Conservation (phyloP, 176 grass and related monocot species). For the Bolboschoenus planiculmis region DNA sequence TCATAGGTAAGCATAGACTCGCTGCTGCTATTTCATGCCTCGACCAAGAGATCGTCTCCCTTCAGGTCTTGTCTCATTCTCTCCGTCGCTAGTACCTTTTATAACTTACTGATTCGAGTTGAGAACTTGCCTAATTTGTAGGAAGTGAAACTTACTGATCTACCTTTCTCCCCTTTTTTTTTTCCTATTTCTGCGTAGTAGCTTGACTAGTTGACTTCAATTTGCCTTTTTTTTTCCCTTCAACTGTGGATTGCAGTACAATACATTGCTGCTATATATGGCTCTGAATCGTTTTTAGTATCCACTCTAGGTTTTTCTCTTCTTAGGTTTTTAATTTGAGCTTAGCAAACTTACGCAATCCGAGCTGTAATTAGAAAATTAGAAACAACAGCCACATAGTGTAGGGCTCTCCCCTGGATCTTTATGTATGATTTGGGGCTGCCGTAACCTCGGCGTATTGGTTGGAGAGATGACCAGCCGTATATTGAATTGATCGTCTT, state of each 20-base stretch:
- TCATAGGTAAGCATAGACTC: slow-evolving; percentile 77
- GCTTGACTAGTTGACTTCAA: not conserved
- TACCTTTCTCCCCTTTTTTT: not conserved
- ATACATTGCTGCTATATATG: no score
- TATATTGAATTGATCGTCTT: not conserved
- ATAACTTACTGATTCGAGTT: not conserved
- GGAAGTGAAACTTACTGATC: not conserved
- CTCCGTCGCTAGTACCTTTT: not conserved
- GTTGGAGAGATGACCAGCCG: not conserved
- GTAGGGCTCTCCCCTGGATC: not conserved
- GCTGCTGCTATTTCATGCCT: slow-evolving; percentile 69
- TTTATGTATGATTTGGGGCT: not conserved
- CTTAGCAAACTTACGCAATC: not conserved
- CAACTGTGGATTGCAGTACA: not conserved
- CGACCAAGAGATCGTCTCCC: slow-evolving; percentile 75
- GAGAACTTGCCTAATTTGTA: not conserved
- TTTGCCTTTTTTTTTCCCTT: no score
- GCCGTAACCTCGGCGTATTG: not conserved
- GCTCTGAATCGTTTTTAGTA: not conserved
- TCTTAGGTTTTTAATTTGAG: not conserved
- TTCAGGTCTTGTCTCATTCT: slow-evolving; percentile 28
- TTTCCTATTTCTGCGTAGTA: not conserved
- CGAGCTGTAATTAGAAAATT: not conserved
- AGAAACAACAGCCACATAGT: not conserved
- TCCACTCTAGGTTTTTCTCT: not conserved